Percentiles rank a stretch among this genome's conserved stretches.
Conservation (phyloP, 768 basidiomycete genomes). For the Daedalea quercina region DNA sequence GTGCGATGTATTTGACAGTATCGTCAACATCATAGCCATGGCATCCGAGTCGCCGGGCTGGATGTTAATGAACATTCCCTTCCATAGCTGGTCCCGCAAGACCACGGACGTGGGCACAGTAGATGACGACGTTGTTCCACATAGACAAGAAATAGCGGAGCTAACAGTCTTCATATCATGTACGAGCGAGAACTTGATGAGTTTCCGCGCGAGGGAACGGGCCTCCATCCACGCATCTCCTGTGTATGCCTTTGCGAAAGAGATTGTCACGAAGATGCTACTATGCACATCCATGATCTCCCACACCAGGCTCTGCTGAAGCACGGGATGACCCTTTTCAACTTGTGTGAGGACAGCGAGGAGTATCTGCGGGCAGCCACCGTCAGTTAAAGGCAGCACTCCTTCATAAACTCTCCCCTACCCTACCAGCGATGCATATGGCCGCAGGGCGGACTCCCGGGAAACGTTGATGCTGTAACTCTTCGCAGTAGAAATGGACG, state of each 20-base stretch:
- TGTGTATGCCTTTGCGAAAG: constrained; percentile 34
- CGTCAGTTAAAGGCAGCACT: background rate
- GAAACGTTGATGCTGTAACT: constrained; percentile 75
- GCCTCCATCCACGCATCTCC: constrained; percentile 35
- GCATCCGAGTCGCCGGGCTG: constrained; percentile 53
- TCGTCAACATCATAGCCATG: constrained; percentile 48
- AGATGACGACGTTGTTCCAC: constrained; percentile 7
- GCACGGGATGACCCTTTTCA: constrained; percentile 20
- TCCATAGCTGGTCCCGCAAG: constrained; percentile 60
- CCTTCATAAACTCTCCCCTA: constrained; percentile 32
- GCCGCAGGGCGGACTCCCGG: constrained; percentile 48
- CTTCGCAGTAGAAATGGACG: constrained; percentile 69
- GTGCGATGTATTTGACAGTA: constrained; percentile 56
- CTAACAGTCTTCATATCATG: constrained; percentile 29
- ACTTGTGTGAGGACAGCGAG: constrained; percentile 27
- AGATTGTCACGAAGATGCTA: constrained; percentile 37
- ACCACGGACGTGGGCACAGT: constrained; percentile 26
- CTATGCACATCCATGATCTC: constrained; percentile 46
- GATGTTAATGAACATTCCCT: constrained; percentile 51
- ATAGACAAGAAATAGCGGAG: constrained; percentile 25
- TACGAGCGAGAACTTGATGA: constrained; percentile 30
- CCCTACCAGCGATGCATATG: constrained; percentile 55
- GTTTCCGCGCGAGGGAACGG: constrained; percentile 32
- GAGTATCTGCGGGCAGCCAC: constrained; percentile 22
- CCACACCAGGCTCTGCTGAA: constrained; percentile 25